Evolutionary conservation across 148 eudicot species (phyloP), one percentile per base, ranked within the genome.

Genomic region (Hydrangea macrophylla): DNA sequence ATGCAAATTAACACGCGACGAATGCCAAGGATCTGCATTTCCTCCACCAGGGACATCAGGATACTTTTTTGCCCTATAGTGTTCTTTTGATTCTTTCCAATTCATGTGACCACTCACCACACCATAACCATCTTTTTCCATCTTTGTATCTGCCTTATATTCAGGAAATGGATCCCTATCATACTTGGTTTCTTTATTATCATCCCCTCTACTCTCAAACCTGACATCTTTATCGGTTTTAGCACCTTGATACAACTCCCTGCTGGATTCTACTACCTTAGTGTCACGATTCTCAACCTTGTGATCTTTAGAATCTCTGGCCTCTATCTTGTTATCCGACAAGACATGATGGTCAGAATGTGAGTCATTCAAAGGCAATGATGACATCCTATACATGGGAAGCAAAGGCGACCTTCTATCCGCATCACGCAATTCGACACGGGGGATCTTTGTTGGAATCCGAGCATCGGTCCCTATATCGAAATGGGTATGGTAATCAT

Each of bases 51-150:
- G 48, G 71, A 67, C 70, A 81, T 90, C 94, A 60, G 82, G 61
- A 71, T 84, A 77, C 70, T 86, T 84, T 78, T 90, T 86, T 55
- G 70, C 81, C 61, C 82, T 83, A 64, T 88, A 83, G 58, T 82
- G 90, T 24, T 87, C 95, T 78, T 76, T 83, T 22, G 70, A 35
- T 62, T 83, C 84, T 84, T 86, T 88, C 90, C 87, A 86, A 61
- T 68, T 83, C n/a, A 78, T 53, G 42, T 86, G 83, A 78, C 75
- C 74, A 68, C 73, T 78, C 13, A 71, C 71, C 31, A 66, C 72
- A 56, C 62, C 72, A 74, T 60, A 78, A n/a, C 32, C 83, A 66
- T 89, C 92, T 82, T 83, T 86, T 50, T 87, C 96, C 64, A 45
- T 58, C 83, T 85, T 86, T 42, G 60, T 58, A 37, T 83, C 91